These are phyloP conservation scores for Miscanthus lutarioriparius DNA, from an alignment of 176 grass and related monocot species.

Conservation along the genomic window DNA sequence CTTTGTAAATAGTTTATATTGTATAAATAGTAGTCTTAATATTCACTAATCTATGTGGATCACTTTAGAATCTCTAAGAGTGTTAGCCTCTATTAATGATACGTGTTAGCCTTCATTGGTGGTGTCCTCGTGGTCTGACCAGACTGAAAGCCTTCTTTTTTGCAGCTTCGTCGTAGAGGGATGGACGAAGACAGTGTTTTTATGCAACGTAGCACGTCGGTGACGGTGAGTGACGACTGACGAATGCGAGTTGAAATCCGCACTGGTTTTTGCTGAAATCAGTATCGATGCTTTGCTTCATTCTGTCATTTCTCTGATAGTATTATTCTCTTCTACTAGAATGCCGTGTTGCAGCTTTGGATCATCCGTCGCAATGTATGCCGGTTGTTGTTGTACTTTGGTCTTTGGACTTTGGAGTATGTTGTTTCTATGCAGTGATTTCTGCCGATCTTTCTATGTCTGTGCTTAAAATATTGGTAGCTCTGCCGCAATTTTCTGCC, in stretches of 20 bases:
- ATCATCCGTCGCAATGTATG: no score
- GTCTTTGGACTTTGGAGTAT: background rate
- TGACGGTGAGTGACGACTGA: background rate
- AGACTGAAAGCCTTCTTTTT: constrained; percentile 15
- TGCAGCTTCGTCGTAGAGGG: background rate
- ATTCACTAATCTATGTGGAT: no score
- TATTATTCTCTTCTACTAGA: background rate
- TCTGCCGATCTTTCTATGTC: no score
- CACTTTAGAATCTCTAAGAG: no score
- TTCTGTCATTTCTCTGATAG: background rate
- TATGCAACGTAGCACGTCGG: background rate
- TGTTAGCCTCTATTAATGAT: no score
- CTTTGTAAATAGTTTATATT: no score
- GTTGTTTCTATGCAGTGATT: background rate
- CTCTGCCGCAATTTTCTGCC: background rate
- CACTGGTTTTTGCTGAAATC: background rate
- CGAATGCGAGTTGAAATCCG: background rate
- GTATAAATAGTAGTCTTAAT: no score
- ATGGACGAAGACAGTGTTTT: no score
- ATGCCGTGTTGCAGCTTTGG: background rate
- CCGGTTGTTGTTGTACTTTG: no score
- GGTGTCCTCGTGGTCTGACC: background rate
- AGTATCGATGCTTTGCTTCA: constrained; percentile 10
- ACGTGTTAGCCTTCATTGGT: no score
- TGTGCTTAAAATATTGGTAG: no score